phyloP scores from a whole-genome alignment of 805 yeast genomes.

The Barnettozyma populi region DNA sequence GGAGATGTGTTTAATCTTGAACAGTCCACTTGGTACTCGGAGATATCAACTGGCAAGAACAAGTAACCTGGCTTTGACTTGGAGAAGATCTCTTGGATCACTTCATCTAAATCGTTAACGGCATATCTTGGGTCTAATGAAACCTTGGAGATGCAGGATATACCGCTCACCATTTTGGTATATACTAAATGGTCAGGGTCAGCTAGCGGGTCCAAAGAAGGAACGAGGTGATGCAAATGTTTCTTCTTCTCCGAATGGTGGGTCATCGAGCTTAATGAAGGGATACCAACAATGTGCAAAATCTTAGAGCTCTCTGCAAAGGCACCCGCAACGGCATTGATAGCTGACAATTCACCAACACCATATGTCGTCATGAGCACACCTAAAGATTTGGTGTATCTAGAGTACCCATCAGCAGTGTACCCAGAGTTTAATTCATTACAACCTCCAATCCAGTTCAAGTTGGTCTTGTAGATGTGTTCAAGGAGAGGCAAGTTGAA shows the following conservation, averaged over 20 bases:
- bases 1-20: conserved; percentile 31
- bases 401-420: conserved; percentile 85
- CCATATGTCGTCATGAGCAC: conserved; percentile 69
- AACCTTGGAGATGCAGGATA: conserved; percentile 51
- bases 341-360: conserved; percentile 83
- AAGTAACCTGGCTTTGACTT: conserved; percentile 78
- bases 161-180: conserved; percentile 52
- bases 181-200: conserved; percentile 65
- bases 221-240: conserved; percentile 58
- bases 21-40: conserved; percentile 37
- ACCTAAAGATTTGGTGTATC: conserved; percentile 58
- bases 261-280: conserved; percentile 27
- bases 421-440: conserved; percentile 89
- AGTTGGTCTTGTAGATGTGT: conserved; percentile 48
- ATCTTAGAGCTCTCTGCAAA: conserved; percentile 77
- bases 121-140: conserved; percentile 42
- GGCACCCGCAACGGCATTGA: conserved; percentile 80
- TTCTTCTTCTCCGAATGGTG: conserved; percentile 22
- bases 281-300: conserved; percentile 78
- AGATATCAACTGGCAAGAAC: conserved; percentile 69
- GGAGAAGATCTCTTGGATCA: conserved; percentile 48
- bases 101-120: conserved; percentile 59
- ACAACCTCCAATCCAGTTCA: conserved; percentile 78
- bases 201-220: conserved; percentile 39
- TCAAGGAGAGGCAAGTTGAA: conserved; percentile 66